A percentile compares a stretch with the other conserved stretches of the same genome.
phyloP scores from a whole-genome alignment of 2,329 filamentous ascomycete species.

The Cercospora sesami region DNA sequence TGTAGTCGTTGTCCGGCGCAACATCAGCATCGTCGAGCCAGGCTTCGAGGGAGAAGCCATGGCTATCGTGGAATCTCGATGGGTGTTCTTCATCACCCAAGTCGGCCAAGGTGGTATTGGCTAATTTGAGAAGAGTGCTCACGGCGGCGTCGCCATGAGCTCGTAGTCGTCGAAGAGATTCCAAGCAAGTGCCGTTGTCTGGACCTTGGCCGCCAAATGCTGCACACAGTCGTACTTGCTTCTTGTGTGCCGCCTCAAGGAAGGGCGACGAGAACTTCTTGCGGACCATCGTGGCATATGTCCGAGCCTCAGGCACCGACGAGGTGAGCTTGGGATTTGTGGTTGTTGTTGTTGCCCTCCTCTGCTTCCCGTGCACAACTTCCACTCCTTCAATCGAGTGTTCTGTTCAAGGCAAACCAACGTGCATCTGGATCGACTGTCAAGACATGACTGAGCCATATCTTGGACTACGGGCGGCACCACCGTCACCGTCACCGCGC shows the following conservation, averaged over 20 bases:
- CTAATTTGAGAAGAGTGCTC: not conserved
- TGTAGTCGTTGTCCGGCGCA: not conserved
- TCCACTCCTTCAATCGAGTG: not conserved
- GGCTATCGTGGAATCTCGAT: not conserved
- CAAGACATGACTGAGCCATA: not conserved
- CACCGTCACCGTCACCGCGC: not conserved
- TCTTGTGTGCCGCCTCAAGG: not conserved
- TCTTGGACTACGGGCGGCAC: not conserved
- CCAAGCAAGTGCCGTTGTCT: not conserved
- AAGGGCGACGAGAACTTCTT: not conserved
- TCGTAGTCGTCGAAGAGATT: not conserved
- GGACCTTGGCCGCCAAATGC: not conserved
- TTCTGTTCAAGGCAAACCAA: not conserved
- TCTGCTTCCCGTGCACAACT: not conserved
- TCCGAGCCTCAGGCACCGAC: not conserved
- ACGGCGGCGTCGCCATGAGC: not conserved
- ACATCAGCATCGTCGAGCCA: not conserved
- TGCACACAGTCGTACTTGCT: not conserved
- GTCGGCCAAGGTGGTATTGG: not conserved
- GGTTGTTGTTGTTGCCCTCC: no score
- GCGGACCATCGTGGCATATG: not conserved
- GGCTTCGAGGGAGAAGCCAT: not conserved
- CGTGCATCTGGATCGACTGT: not conserved
- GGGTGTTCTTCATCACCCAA: not conserved
- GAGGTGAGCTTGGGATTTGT: not conserved